These are phyloP conservation scores for Termitomyces sp. DNA, from an alignment of 768 basidiomycete genomes.

Conservation along the genomic window DNA sequence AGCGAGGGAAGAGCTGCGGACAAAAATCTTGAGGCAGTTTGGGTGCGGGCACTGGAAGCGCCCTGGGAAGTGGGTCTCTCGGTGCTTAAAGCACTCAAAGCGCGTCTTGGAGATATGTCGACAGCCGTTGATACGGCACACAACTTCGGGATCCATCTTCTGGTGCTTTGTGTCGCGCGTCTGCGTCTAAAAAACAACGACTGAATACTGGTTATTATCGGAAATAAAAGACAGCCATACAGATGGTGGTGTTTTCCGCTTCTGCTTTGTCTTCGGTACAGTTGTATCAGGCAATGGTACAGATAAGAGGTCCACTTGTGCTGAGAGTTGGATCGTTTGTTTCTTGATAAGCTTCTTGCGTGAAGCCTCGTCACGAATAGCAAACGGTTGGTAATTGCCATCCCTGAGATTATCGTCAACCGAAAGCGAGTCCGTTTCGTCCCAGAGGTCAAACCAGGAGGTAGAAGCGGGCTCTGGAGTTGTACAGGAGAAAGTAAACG, in stretches of 20 bases:
- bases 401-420: constrained; percentile 8
- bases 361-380: neutral
- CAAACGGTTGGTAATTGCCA: constrained; percentile 9
- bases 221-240: neutral
- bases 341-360: neutral
- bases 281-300: neutral
- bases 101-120: constrained; percentile 17
- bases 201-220: neutral
- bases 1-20: constrained; percentile 18
- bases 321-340: neutral
- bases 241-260: constrained; percentile 6
- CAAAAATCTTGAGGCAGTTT: constrained; percentile 14
- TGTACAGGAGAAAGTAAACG: neutral
- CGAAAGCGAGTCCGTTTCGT: neutral
- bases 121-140: constrained; percentile 19
- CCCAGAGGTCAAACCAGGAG: constrained; percentile 5
- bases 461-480: neutral
- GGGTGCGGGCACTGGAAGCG: constrained; percentile 19
- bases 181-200: neutral
- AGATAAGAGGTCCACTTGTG: neutral
- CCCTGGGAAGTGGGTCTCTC: constrained; percentile 20
- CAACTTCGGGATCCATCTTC: constrained; percentile 11
- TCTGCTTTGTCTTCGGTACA: constrained; percentile 1
- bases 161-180: constrained; percentile 10
- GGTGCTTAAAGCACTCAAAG: constrained; percentile 20